Base-by-base conservation (phyloP, 208 protist species). In the Trypanosoma scelopori region DNA sequence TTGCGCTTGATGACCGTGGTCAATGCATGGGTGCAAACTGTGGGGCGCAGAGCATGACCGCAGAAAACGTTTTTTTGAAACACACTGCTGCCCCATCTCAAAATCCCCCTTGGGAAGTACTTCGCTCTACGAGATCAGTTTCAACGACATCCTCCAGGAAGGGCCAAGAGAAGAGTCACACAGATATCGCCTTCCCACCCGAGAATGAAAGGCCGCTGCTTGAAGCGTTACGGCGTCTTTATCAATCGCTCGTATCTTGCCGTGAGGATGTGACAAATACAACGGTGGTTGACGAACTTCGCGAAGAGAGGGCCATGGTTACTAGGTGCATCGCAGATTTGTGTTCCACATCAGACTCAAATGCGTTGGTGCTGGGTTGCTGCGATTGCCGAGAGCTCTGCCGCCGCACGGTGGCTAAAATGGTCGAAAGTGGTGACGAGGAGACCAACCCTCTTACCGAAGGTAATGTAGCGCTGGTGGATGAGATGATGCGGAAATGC, bases 401-500 rank as follows among this genome's bases (percentile, higher is more conserved):
- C 18, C 46, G 35, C 23, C 25, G 20, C 6, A n/a, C 55, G 5
- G 28, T 55, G 48, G 28, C 23, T 20, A 52, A 55, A 18, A 43
- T 65, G 11, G 32, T 65, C 4, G 43, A 60, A 22, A 25, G 12
- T 16, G 64, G 53, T 3, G 64, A 60, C 37, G n/a, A 45, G 35
- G 28, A 28, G 2, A 35, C 30, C 3, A 51, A 55, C 43, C 41
- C 43, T 30, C 3, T 53, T 7, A 18, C 50, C 5, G 43, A 7
- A 23, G 53, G 50, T n/a, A 69, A 53, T 53, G 37, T 45, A 3
- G 22, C 64, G 27, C 30, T 69, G 4, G 47, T 57, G 30, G 39
- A 49, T 22, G 16, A 32, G 12, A 45, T 71, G 20, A 18, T 71
- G 30, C 20, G 18, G 11, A 16, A 12, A 1, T 18, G 55, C 22